Evolutionary conservation across 345 rosid species (phyloP), one percentile per base, ranked within the genome.

Genomic region (Rhodamnia argentea): DNA sequence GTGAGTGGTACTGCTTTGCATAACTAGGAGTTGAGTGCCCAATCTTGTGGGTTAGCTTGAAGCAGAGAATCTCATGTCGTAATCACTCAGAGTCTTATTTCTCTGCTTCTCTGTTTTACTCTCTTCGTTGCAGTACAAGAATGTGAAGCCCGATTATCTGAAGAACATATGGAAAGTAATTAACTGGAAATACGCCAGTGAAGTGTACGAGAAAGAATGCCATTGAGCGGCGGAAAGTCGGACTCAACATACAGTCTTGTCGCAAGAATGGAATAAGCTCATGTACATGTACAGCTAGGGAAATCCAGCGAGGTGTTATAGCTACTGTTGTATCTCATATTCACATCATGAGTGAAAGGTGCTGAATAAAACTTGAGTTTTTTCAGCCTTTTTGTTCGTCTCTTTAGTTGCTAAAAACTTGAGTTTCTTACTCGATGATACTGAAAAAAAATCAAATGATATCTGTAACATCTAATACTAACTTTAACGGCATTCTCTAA

Each of bases 161-260:
- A 97, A 97, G 95, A 96, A 95, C 92, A 92, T 97, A 59, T 97
- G 99, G 99, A 95, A 92, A 84, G 99, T 97, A 58, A 90, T 97
- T 82, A 94, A 95, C 92, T 97, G 99, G 99, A 95, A 95, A 85
- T 93, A 94, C 89, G 98, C 98, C 1, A 88, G 93, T 83, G 92
- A 93, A 47, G 88, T 93, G 83, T 96, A 94, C 37, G 92, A 91
- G 13, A 93, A 92, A 86, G 88, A 86, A 42, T 86, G 85, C 85
- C 83, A 13, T 22, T 86, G 87, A 86, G 85, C 18, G 20, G 15
- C 37, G 42, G 23, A 7, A 24, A 16, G 5, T 55, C 56, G 26
- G 78, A 47, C 47, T 70, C 14, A 70, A 37, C 47, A 37, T 70
- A 7, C 13, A 16, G 2, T 57, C 5, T 70, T 37, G 78, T 16